Base-by-base conservation (phyloP, 345 rosid genomes). In the Moricandia moricandioides region DNA sequence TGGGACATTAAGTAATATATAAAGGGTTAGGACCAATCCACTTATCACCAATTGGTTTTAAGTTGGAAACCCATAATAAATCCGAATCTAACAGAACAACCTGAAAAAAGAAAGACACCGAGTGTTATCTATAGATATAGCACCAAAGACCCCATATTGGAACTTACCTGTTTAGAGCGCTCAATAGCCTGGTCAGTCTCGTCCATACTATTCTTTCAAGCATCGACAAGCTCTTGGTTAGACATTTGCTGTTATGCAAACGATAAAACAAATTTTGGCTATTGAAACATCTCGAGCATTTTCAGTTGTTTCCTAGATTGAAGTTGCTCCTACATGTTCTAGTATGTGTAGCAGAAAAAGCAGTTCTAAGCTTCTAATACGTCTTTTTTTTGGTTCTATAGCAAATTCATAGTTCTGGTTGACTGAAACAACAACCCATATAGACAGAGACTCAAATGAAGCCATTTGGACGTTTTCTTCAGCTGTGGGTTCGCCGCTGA, bases 111-210 rank as follows among this genome's bases (percentile, higher is more conserved):
- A 45, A 29, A 76, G 54, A 39, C 60, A 75, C 10, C 0, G 26
- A 18, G 27, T 64, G 52, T 80, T 75, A 67, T 8, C 71, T 39
- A 81, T 29, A 64, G 34, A 55, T 29, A 72, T 13, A 68, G 47
- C 30, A 12, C 3, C 43, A 71, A 51, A 10, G 24, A 59, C 64
- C n/a, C n/a, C n/a, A n/a, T n/a, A n/a, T n/a, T n/a, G 35, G 26
- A 18, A 9, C 45, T 69, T 69, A 86, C 97, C 89, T 88, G 85
- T 82, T 95, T 90, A 24, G 99, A 86, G 52, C 97, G 96, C 61
- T 95, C 96, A 77, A 92, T 89, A 68, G 79, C 96, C 73, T 92
- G 97, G 74, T 95, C 99, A 16, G 99, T 92, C 83, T 90, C 97
- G 79, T 95, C 96, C 96, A 90, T 92, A 66, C 87, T 85, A 73